Evolutionary conservation across 2,329 filamentous ascomycete genomes (phyloP).

Genomic region (Verruconis gallopava): DNA sequence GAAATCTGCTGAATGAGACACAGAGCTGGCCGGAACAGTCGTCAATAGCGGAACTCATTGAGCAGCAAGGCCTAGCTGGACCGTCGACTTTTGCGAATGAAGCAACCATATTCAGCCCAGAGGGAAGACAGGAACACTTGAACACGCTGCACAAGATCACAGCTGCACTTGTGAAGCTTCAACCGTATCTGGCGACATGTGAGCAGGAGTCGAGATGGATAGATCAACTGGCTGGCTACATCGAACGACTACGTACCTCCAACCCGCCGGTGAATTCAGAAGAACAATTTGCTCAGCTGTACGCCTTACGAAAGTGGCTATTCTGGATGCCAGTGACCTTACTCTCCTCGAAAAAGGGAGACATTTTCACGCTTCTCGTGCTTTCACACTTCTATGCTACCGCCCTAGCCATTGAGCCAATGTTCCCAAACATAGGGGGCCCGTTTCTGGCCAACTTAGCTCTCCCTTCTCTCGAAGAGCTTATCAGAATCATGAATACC

Average conservation of each 20-base stretch:
- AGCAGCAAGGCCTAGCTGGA: constrained; percentile 47
- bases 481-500: constrained; percentile 59
- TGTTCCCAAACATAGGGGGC: constrained; percentile 83
- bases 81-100: constrained; percentile 42
- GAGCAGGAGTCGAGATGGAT: constrained; percentile 37
- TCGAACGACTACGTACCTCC: constrained; percentile 31
- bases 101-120: constrained; percentile 49
- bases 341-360: constrained; percentile 62
- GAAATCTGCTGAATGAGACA: constrained; percentile 83
- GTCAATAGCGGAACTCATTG: constrained; percentile 69
- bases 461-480: constrained; percentile 72
- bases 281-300: constrained; percentile 81
- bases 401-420: constrained; percentile 73
- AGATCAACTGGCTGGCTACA: constrained; percentile 33
- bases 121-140: constrained; percentile 42
- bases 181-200: constrained; percentile 29
- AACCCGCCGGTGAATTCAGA: constrained; percentile 42
- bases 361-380: constrained; percentile 66
- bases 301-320: constrained; percentile 79
- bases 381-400: constrained; percentile 87
- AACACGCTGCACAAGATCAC: constrained; percentile 27
- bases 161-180: constrained; percentile 30
- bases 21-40: constrained; percentile 84
- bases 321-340: constrained; percentile 89
- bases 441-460: constrained; percentile 61